A percentile compares a stretch with the other conserved stretches of the same genome.
Conservation (phyloP, 1,284 basidiomycete species). For the Cryptococcus sp. region DNA sequence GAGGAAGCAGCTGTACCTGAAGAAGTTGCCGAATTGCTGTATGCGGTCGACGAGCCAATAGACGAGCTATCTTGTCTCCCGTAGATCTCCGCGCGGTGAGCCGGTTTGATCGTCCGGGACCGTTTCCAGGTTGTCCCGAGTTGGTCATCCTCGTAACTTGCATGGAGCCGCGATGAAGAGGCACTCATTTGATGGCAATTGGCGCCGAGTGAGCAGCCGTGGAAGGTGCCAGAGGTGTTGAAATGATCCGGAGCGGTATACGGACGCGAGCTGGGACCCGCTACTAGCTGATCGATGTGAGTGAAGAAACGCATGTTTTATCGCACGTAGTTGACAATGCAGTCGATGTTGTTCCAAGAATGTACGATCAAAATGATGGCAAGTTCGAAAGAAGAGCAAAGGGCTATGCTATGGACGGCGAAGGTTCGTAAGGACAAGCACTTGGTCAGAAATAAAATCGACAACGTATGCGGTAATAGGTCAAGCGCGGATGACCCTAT, state of each 20-base stretch:
- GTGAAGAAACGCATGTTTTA: not conserved
- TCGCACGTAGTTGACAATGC: no score
- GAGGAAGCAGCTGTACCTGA: not conserved
- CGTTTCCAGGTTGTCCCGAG: not conserved
- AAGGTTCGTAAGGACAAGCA: no score
- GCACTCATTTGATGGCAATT: not conserved
- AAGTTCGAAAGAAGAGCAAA: no score
- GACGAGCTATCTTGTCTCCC: not conserved
- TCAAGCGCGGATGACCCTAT: no score
- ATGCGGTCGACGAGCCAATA: not conserved
- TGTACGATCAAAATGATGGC: no score
- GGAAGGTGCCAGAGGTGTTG: not conserved
- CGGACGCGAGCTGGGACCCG: slow-evolving; percentile 23
- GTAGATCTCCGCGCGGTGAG: not conserved
- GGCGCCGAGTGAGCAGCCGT: slow-evolving; percentile 1
- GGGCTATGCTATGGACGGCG: no score
- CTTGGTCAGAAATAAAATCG: no score
- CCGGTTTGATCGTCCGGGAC: not conserved
- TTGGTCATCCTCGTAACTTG: not conserved
- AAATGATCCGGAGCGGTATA: not conserved
- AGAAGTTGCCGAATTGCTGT: not conserved
- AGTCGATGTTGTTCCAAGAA: no score
- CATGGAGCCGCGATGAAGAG: not conserved
- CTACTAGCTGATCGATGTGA: slow-evolving; percentile 16
- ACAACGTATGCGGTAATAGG: no score